Base-by-base conservation (phyloP, 2,329 filamentous ascomycete genomes). In the Pestalotiopsis sp. region DNA sequence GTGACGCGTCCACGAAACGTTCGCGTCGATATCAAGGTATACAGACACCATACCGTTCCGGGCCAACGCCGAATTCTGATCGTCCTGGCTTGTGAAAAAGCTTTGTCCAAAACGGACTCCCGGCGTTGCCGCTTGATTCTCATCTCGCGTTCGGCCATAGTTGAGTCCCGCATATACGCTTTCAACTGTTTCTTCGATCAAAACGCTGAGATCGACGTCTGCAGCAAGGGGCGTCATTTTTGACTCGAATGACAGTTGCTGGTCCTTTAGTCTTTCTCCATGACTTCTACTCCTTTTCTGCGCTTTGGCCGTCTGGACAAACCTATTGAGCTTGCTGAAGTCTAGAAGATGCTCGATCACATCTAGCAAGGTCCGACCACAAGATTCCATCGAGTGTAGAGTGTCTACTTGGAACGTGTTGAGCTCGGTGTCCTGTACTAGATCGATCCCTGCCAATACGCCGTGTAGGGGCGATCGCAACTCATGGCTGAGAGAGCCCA, bases 401-500 rank as follows among this genome's bases (percentile, higher is more conserved):
- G 85, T 79, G 17, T 84, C 82, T 3, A 79, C 78, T 70, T 88
- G 86, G 4, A 82, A 80, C 1, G 80, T 79, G 55, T 80, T 81
- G 27, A 88, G 78, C 0, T 77, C 69, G 0, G 86, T 87, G n/a
- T 88, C 86, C 3, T 83, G 81, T 0, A 90, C 73, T 3, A 89
- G 76, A 70, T 89, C 87, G 1, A 83, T 81, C 65, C 81, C 87
- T 0, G 86, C 84, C 0, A 91, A 76, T 31, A 90, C 84, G 2
- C 88, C 89, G 68, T 91, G 88, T 0, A 91, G 77, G 0, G 88
- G 88, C 1, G 85, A 88, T 4, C 88, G 81, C n/a, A 91, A 77
- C 73, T 91, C 88, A 72, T 91, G 88, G 2, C 86, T 88, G 4
- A 91, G 84, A 1, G 86, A 89, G 0, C 86, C 85, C 3, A 91